Base-by-base conservation (phyloP, 1,284 basidiomycete genomes). In the Fomitopsis pinicola region DNA sequence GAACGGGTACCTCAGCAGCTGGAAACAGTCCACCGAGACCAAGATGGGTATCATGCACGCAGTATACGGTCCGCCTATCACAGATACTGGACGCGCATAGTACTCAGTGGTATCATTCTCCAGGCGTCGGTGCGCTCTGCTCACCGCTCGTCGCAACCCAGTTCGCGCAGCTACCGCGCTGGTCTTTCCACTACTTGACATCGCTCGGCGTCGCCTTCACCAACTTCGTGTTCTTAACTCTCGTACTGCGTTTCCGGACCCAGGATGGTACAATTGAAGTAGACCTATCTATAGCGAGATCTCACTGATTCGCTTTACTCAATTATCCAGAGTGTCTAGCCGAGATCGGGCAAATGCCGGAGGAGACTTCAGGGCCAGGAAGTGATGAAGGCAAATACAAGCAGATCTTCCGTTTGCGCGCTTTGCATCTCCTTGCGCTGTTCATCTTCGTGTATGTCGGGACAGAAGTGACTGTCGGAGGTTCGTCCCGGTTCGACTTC, bases 11-110 rank as follows among this genome's bases (percentile, higher is more conserved):
- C 79, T 84, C 12, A 80, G 81, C 17, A 74, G 74, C 57, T 73
- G 86, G 12, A 78, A 78, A 58, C 71, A 78, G 28, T 78, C 80
- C 52, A 65, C 79, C 0, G 72, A 78, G 42, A 73, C 76, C 1
- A 86, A 86, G 68, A 87, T 90, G 85, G 85, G 85, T 54, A 69
- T 89, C 45, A 67, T 86, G 44, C 87, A 89, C 67, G 86, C 83
- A 0, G 71, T 77, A 14, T 75, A 76, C 50, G 73, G 75, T 40
- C 14, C 12, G 38, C 14, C 38, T 40, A 14, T 3, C 38, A 40
- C 14, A 3, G 38, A 12, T 10, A 1, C 38, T 40, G 38, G 8
- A 40, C 10, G 10, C 10, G 12, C 38, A 15, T 40, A 40, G 38
- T 15, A 40, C 3, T 40, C 5, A 40, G 38, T 40, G 6, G 12